phyloP scores from a whole-genome alignment of 768 basidiomycete genomes.

The Leccinellum rugosiceps region DNA sequence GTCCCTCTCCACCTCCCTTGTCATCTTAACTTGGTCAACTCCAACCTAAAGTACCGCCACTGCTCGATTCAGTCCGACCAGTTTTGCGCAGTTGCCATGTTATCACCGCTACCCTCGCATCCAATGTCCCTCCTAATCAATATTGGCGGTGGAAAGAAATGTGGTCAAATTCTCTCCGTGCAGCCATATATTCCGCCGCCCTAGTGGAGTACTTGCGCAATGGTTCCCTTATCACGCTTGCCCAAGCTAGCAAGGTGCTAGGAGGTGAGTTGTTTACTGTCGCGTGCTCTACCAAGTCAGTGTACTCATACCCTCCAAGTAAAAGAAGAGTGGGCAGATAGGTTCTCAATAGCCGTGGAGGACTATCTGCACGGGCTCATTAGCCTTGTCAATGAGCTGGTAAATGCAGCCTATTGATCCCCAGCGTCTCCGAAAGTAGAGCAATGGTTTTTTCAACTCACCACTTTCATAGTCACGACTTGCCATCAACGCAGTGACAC shows the following conservation, averaged over 20 bases:
- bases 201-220: conserved; percentile 62
- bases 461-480: conserved; percentile 57
- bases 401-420: conserved; percentile 32
- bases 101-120: conserved; percentile 49
- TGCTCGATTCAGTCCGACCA: conserved; percentile 57
- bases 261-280: conserved; percentile 53
- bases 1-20: conserved; percentile 21
- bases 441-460: conserved; percentile 4
- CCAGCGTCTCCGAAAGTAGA: neutral
- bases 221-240: conserved; percentile 56
- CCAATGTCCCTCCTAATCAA: conserved; percentile 63
- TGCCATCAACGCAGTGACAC: conserved; percentile 77
- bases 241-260: conserved; percentile 49
- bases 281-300: conserved; percentile 1
- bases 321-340: conserved; percentile 64
- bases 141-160: conserved; percentile 85
- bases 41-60: conserved; percentile 47
- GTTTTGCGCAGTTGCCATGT: conserved; percentile 53
- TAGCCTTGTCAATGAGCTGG: conserved; percentile 75
- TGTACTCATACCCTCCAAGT: conserved; percentile 41
- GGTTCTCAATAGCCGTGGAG: conserved; percentile 61
- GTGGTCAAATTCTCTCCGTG: conserved; percentile 71
- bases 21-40: conserved; percentile 8
- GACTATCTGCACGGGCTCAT: conserved; percentile 84
- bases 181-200: conserved; percentile 62